These are phyloP conservation scores for Diaporthe vaccinii DNA, from an alignment of 2,329 filamentous ascomycete genomes.

Conservation along the genomic window DNA sequence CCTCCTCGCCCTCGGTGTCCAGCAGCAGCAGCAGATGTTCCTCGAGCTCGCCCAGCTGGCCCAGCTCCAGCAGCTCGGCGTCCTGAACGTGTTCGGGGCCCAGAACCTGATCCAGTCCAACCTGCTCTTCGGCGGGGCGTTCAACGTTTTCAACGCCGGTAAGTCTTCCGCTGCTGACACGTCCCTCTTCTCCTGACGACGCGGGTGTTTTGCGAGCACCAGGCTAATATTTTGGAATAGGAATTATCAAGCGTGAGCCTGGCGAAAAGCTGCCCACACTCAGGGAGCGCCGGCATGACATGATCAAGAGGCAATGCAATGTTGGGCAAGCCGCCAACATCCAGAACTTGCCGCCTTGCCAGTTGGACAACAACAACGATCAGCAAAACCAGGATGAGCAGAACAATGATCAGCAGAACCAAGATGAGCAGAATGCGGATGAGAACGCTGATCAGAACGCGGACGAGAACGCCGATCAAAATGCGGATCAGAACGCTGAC, in stretches of 20 bases:
- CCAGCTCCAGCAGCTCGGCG: constrained; percentile 49
- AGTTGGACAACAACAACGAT: neutral
- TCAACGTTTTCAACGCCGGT: constrained; percentile 44
- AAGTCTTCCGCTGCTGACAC: neutral
- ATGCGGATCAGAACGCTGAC: neutral
- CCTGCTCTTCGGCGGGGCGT: constrained; percentile 41
- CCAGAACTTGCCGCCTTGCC: constrained; percentile 29
- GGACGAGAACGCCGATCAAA: neutral
- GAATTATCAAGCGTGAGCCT: constrained; percentile 50
- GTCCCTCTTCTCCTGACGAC: too few species aligned
- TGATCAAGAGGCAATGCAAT: constrained; percentile 46
- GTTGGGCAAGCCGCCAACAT: neutral
- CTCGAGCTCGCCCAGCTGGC: constrained; percentile 50
- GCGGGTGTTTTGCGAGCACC: neutral
- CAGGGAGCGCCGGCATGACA: constrained; percentile 45
- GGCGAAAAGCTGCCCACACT: constrained; percentile 46
- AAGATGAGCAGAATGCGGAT: constrained; percentile 2
- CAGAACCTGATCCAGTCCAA: constrained; percentile 48
- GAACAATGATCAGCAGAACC: constrained; percentile 6
- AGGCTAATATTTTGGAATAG: constrained; percentile 41
- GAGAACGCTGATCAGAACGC: constrained; percentile 1
- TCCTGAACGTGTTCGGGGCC: constrained; percentile 47
- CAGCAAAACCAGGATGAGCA: constrained; percentile 17
- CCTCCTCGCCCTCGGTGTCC: constrained; percentile 44
- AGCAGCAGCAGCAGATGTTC: constrained; percentile 49